phyloP scores from a whole-genome alignment of 2,329 filamentous ascomycete species.

The Aspergillus sergii region DNA sequence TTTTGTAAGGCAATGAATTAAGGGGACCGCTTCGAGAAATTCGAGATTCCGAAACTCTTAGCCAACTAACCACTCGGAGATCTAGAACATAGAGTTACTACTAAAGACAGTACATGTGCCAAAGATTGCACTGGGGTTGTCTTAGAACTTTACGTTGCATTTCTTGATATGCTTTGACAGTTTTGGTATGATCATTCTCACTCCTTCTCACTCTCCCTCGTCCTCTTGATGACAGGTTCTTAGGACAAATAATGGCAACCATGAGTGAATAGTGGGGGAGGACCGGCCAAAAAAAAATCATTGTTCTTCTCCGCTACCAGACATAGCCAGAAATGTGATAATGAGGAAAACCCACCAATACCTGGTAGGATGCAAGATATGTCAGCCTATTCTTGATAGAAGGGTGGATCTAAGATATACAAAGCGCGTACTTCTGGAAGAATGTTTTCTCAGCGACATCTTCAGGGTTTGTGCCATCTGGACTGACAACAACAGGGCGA shows the following conservation, averaged over 20 bases:
- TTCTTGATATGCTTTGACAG: not conserved
- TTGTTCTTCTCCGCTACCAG: constrained; percentile 41
- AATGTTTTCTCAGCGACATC: constrained; percentile 47
- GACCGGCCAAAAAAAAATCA: constrained; percentile 6
- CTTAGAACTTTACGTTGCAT: not conserved
- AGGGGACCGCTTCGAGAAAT: not conserved
- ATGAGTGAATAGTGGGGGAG: not conserved
- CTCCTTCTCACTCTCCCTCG: not conserved
- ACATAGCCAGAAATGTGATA: constrained; percentile 44
- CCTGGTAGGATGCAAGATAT: constrained; percentile 26
- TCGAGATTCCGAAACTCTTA: not conserved
- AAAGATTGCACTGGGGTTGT: not conserved
- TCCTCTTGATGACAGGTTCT: not conserved
- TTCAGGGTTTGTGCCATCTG: constrained; percentile 42
- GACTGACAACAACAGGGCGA: constrained; percentile 40
- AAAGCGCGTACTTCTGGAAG: constrained; percentile 45
- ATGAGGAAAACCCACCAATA: constrained; percentile 53
- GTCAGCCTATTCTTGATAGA: constrained; percentile 4
- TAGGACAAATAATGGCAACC: not conserved
- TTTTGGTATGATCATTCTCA: not conserved
- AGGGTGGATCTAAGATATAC: not conserved
- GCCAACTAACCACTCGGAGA: not conserved
- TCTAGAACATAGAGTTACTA: not conserved
- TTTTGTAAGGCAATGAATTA: not conserved
- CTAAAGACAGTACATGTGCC: not conserved